phyloP scores from a whole-genome alignment of 805 yeast species.

The Candida khao-thaluensis region DNA sequence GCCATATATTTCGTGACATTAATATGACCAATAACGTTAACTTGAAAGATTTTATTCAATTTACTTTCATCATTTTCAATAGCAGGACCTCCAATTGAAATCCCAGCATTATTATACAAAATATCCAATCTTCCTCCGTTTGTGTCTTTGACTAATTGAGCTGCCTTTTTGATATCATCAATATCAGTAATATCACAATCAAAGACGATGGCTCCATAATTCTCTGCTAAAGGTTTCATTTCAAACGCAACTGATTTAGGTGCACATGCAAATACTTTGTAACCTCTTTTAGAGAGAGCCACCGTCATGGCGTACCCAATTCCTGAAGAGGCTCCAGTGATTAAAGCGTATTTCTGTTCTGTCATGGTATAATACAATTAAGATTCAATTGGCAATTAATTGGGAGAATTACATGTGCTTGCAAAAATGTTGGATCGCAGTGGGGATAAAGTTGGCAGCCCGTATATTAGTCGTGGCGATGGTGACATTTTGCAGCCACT shows the following conservation, averaged over 20 bases:
- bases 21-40: conserved; percentile 41
- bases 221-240: conserved; percentile 26
- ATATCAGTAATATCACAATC: conserved; percentile 36
- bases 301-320: conserved; percentile 45
- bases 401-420: neutral
- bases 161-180: conserved; percentile 26
- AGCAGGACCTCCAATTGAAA: conserved; percentile 24
- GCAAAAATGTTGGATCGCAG: neutral
- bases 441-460: too few relatives aligned
- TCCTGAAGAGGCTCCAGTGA: conserved; percentile 53
- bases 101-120: conserved; percentile 45
- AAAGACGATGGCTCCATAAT: conserved; percentile 27
- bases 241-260: conserved; percentile 20
- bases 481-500: too few relatives aligned
- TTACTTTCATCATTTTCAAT: conserved; percentile 29
- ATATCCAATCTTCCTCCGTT: conserved; percentile 35
- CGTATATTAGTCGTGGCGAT: too few relatives aligned
- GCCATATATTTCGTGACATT: conserved; percentile 32
- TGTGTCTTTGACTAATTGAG: conserved; percentile 19
- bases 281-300: conserved; percentile 44
- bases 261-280: conserved; percentile 37
- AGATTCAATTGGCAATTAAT: neutral
- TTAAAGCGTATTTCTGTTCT: conserved; percentile 38
- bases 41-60: conserved; percentile 24
- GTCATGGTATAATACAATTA: neutral